Conservation (phyloP, 805 yeast species). For the Yarrowia divulgata region DNA sequence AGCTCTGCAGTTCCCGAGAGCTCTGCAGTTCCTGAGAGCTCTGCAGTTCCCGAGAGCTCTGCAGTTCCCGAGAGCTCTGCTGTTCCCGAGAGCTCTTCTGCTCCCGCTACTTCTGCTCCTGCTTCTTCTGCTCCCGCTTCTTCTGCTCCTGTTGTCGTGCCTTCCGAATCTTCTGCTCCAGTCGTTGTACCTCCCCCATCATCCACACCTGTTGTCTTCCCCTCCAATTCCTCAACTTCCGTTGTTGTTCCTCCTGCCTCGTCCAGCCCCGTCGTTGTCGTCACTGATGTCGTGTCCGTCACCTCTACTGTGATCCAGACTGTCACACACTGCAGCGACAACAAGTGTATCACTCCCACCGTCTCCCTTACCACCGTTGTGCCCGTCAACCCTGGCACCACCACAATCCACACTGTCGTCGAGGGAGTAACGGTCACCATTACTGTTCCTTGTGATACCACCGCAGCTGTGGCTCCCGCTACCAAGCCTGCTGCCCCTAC, state of each 20-base stretch:
- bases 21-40: too few relatives aligned
- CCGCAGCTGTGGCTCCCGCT: background rate
- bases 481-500: background rate
- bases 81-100: too few relatives aligned
- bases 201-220: background rate
- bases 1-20: too few relatives aligned
- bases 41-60: background rate
- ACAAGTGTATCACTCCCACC: conserved; percentile 29
- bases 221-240: background rate
- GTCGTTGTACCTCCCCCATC: background rate
- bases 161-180: background rate
- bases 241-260: background rate
- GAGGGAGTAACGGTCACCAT: conserved; percentile 18
- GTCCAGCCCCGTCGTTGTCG: background rate
- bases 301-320: conserved; percentile 24
- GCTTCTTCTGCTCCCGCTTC: background rate
- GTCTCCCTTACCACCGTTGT: conserved; percentile 31
- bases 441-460: conserved; percentile 34
- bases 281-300: background rate
- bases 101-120: background rate
- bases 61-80: background rate
- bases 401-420: conserved; percentile 8
- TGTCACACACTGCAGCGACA: conserved; percentile 17
- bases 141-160: background rate
- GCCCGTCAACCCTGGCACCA: conserved; percentile 25